Evolutionary conservation across 2,329 filamentous ascomycete genomes (phyloP).

Genomic region (Cladobotryum protrusum): DNA sequence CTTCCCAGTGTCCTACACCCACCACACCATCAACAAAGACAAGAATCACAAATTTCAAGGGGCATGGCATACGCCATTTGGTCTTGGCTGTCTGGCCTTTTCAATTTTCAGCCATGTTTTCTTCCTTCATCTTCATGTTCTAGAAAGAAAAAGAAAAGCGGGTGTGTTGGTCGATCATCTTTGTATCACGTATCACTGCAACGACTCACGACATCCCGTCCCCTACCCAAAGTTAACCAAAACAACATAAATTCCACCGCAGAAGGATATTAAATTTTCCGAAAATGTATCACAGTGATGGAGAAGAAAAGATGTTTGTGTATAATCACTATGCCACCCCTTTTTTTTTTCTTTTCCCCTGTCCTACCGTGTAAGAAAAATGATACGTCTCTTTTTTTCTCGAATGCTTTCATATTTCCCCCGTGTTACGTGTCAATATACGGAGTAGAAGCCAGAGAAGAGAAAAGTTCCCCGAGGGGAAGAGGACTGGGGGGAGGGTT

Average conservation of each 20-base stretch:
- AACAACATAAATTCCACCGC: too few relatives aligned
- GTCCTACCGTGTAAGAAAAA: too few relatives aligned
- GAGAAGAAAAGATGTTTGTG: not conserved
- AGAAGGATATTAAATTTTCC: not conserved
- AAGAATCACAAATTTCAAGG: too few relatives aligned
- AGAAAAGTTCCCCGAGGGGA: too few relatives aligned
- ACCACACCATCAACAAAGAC: too few relatives aligned
- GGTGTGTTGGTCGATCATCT: not conserved
- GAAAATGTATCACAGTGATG: not conserved
- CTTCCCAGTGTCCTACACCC: too few relatives aligned
- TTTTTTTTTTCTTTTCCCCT: too few relatives aligned
- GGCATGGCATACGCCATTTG: too few relatives aligned
- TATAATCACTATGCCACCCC: not conserved
- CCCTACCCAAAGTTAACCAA: too few relatives aligned
- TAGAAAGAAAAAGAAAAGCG: not conserved
- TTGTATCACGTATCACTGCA: not conserved
- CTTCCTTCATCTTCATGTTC: not conserved
- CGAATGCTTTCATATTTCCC: not conserved
- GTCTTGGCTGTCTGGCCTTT: not conserved
- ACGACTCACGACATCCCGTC: too few relatives aligned
- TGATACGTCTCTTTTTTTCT: not conserved
- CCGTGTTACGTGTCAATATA: not conserved
- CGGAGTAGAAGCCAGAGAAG: not conserved
- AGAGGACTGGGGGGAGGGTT: too few relatives aligned
- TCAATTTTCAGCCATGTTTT: not conserved